Conservation (phyloP, 768 basidiomycete genomes). For the Kwoniella dejecticola region DNA sequence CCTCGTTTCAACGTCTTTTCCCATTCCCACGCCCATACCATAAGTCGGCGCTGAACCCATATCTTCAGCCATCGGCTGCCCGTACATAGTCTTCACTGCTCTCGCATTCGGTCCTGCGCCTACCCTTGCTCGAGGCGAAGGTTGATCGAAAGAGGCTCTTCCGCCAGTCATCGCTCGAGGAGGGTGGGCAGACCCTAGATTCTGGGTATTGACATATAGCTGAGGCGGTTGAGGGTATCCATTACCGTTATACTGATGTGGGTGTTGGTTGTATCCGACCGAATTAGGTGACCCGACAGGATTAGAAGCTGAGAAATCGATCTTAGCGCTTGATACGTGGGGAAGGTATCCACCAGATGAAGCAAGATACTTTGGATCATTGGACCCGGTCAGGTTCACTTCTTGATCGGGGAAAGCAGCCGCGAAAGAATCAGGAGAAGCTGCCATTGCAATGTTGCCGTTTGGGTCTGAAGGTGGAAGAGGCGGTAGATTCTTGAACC, state of each 20-base stretch:
- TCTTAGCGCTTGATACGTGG: background rate
- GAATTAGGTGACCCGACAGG: conserved; percentile 4
- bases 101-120: background rate
- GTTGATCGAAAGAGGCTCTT: conserved; percentile 17
- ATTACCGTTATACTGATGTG: background rate
- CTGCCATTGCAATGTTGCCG: conserved; percentile 6
- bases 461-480: conserved; percentile 32
- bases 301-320: conserved; percentile 7
- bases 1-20: conserved; percentile 16
- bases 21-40: conserved; percentile 5
- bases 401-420: conserved; percentile 26
- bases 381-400: conserved; percentile 15
- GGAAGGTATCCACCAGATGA: background rate
- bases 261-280: background rate
- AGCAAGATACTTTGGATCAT: conserved; percentile 15
- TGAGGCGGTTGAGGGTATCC: conserved; percentile 18
- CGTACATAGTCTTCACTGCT: conserved; percentile 22
- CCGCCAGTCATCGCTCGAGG: conserved; percentile 6
- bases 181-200: background rate
- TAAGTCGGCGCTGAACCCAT: background rate
- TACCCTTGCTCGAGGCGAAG: conserved; percentile 10
- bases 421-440: conserved; percentile 27
- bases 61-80: conserved; percentile 8
- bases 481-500: conserved; percentile 50
- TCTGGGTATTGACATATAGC: background rate